Evolutionary conservation across 1,284 basidiomycete genomes (phyloP).

Genomic region (Coriolopsis trogii): DNA sequence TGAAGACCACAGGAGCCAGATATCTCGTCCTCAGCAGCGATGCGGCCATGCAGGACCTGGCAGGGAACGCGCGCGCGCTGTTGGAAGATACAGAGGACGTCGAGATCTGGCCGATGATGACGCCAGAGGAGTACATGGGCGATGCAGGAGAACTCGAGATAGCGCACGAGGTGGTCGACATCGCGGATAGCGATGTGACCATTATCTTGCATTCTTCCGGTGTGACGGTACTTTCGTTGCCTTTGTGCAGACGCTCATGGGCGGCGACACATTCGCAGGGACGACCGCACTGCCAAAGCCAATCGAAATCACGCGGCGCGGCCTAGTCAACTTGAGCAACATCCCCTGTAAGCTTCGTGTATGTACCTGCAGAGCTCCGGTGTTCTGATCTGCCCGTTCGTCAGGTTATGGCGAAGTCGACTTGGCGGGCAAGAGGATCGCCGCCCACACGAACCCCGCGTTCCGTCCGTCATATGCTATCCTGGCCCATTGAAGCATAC

Average conservation of each 20-base stretch:
- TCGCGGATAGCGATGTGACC: constrained; percentile 5
- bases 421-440: constrained; percentile 17
- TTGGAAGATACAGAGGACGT: constrained; percentile 3
- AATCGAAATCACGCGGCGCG: constrained; percentile 22
- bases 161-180: neutral
- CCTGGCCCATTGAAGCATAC: neutral
- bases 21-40: constrained; percentile 10
- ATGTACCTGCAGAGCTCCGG: constrained; percentile 1
- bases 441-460: constrained; percentile 23
- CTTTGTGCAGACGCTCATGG: neutral
- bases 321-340: constrained; percentile 14
- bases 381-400: neutral
- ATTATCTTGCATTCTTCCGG: constrained; percentile 42
- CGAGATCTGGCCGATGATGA: constrained; percentile 11
- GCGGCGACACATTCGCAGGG: constrained; percentile 16
- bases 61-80: constrained; percentile 1
- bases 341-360: constrained; percentile 10
- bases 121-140: neutral
- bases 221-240: constrained; percentile 10
- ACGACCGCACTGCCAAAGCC: constrained; percentile 34
- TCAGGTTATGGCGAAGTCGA: constrained; percentile 26
- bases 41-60: constrained; percentile 9
- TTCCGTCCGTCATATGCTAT: constrained; percentile 19
- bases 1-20: neutral
- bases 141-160: neutral